Conservation (phyloP, 2,329 filamentous ascomycete genomes). For the Apiospora saccharicola region DNA sequence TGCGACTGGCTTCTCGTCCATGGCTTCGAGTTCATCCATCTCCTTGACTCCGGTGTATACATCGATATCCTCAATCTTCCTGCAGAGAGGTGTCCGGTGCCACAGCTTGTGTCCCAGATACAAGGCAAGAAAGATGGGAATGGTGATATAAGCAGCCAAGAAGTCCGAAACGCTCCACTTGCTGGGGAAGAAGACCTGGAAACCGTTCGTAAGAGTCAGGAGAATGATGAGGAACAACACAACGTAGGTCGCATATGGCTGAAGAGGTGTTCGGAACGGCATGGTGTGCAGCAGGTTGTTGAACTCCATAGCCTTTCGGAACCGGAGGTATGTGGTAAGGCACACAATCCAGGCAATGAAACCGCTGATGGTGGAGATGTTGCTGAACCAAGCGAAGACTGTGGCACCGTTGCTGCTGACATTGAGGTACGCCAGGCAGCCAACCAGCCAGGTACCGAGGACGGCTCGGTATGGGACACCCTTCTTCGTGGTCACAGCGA, state of each 20-base stretch:
- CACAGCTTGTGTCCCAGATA: conserved; percentile 68
- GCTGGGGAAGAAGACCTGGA: conserved; percentile 73
- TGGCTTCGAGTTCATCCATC: conserved; percentile 64
- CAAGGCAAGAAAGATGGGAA: conserved; percentile 66
- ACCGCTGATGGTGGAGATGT: conserved; percentile 70
- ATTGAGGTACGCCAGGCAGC: conserved; percentile 75
- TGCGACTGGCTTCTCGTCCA: conserved; percentile 55
- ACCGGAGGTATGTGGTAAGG: conserved; percentile 65
- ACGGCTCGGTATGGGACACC: conserved; percentile 68
- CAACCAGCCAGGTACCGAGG: conserved; percentile 64
- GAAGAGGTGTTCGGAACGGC: conserved; percentile 60
- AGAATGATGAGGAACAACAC: conserved; percentile 65
- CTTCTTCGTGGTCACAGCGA: conserved; percentile 64
- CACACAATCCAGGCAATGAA: conserved; percentile 68
- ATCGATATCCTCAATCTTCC: conserved; percentile 59
- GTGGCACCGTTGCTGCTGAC: conserved; percentile 66
- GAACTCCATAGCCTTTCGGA: conserved; percentile 61
- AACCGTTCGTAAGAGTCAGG: conserved; percentile 77
- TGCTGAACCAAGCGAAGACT: conserved; percentile 77
- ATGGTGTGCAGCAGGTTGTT: conserved; percentile 59
- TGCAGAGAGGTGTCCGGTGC: conserved; percentile 52
- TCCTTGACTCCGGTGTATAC: conserved; percentile 65
- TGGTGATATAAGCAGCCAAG: conserved; percentile 68
- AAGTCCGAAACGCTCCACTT: conserved; percentile 71
- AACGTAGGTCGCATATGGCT: conserved; percentile 71